Percentiles rank a stretch among this genome's conserved stretches.
These are phyloP conservation scores for Leucosporidium scottii DNA, from an alignment of 768 basidiomycete species.

Conservation along the genomic window DNA sequence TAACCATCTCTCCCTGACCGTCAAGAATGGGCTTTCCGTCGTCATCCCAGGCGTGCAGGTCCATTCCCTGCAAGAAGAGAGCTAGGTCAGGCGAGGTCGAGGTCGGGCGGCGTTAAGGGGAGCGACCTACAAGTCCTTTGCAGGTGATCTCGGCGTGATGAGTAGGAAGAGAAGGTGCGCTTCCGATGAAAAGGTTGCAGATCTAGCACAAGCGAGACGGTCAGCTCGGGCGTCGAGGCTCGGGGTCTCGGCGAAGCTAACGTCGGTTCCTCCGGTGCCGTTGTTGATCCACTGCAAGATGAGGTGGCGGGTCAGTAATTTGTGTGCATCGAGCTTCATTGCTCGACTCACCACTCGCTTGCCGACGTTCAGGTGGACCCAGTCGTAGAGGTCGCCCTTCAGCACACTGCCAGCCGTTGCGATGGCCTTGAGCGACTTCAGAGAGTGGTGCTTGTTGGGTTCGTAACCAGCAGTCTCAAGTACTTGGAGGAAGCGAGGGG, in stretches of 20 bases:
- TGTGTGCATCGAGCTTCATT: no score
- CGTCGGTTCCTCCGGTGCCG: slow-evolving; percentile 36
- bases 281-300: slow-evolving; percentile 29
- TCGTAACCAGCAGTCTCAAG: slow-evolving; percentile 57
- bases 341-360: slow-evolving; percentile 1
- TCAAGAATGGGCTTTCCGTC: slow-evolving; percentile 29
- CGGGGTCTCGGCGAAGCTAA: background rate
- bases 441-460: slow-evolving; percentile 57
- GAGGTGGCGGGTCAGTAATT: no score
- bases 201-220: slow-evolving; percentile 13
- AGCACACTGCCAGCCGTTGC: slow-evolving; percentile 76
- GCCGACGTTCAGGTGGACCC: slow-evolving; percentile 22
- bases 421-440: slow-evolving; percentile 60
- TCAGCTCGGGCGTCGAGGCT: background rate
- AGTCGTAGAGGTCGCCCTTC: slow-evolving; percentile 63
- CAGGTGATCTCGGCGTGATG: slow-evolving; percentile 36
- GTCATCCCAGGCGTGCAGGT: slow-evolving; percentile 35
- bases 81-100: no score
- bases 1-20: slow-evolving; percentile 35
- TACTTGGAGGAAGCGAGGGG: slow-evolving; percentile 69
- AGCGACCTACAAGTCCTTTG: background rate
- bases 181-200: slow-evolving; percentile 35
- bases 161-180: slow-evolving; percentile 17
- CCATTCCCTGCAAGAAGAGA: slow-evolving; percentile 33
- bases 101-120: no score